Percentiles rank a stretch among this genome's conserved stretches.
Evolutionary conservation across 192 early-diverging fungal genomes (phyloP).

Genomic region (Rhizoclosmatium globosum): DNA sequence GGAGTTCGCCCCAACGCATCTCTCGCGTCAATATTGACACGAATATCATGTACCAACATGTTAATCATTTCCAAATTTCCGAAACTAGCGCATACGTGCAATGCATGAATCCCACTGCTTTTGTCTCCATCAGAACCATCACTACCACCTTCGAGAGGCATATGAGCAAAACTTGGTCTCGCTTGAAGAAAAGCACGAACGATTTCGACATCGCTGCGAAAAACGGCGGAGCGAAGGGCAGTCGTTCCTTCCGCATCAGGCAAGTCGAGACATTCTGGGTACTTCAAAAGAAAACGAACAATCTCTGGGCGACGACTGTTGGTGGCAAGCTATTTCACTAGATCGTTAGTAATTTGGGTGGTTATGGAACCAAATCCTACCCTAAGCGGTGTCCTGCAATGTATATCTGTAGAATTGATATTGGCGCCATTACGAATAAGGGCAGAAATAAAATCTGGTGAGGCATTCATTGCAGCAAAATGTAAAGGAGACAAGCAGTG

Average conservation of each 20-base stretch:
- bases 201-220: slow-evolving; percentile 17
- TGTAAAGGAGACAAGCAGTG: slow-evolving; percentile 34
- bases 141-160: slow-evolving; percentile 8
- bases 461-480: slow-evolving; percentile 43
- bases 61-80: slow-evolving; percentile 28
- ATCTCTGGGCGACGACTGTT: slow-evolving; percentile 26
- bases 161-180: background rate
- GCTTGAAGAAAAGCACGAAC: slow-evolving; percentile 12
- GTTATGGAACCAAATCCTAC: background rate
- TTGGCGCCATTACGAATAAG: slow-evolving; percentile 32
- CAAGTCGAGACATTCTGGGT: slow-evolving; percentile 16
- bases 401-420: slow-evolving; percentile 29
- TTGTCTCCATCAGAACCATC: slow-evolving; percentile 14
- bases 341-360: background rate
- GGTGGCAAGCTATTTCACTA: slow-evolving; percentile 18
- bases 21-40: slow-evolving; percentile 27
- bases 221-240: slow-evolving; percentile 26
- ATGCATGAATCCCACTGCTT: slow-evolving; percentile 16
- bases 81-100: slow-evolving; percentile 35
- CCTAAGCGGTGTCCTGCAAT: slow-evolving; percentile 33
- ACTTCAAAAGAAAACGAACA: slow-evolving; percentile 9
- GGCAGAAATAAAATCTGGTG: slow-evolving; percentile 12
- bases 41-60: slow-evolving; percentile 20
- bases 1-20: slow-evolving; percentile 35
- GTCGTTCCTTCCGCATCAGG: slow-evolving; percentile 36